phyloP scores from a whole-genome alignment of 441 rosid species.

The Syzygium malaccense region DNA sequence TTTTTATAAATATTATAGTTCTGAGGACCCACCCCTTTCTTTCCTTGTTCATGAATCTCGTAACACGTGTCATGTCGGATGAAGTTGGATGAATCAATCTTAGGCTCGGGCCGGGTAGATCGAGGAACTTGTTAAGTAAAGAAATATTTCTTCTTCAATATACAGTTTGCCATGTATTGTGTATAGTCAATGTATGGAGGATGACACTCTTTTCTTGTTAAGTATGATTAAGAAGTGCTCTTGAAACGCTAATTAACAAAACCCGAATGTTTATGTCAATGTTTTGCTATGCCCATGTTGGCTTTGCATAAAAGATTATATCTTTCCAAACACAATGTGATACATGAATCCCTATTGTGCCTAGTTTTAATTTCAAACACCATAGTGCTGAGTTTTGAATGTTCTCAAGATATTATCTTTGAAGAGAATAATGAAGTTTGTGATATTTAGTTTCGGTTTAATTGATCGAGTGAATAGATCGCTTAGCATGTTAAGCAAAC shows the following conservation, averaged over 20 bases:
- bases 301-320: neutral
- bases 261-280: neutral
- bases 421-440: neutral
- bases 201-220: neutral
- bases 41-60: neutral
- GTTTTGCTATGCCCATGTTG: neutral
- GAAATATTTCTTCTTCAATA: neutral
- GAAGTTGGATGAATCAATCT: rapidly evolving
- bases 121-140: neutral
- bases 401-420: neutral
- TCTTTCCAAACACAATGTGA: neutral
- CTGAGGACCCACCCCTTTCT: neutral
- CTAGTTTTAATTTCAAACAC: neutral
- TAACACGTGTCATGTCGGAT: neutral
- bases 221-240: neutral
- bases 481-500: neutral
- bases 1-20: neutral
- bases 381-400: neutral
- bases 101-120: rapidly evolving
- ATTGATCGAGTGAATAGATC: neutral
- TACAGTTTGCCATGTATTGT: neutral
- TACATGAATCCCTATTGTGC: neutral
- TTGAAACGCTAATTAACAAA: neutral
- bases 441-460: neutral
- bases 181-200: neutral